Base-by-base conservation (phyloP, 306 rosid species). In the Ochetophila trinervis region DNA sequence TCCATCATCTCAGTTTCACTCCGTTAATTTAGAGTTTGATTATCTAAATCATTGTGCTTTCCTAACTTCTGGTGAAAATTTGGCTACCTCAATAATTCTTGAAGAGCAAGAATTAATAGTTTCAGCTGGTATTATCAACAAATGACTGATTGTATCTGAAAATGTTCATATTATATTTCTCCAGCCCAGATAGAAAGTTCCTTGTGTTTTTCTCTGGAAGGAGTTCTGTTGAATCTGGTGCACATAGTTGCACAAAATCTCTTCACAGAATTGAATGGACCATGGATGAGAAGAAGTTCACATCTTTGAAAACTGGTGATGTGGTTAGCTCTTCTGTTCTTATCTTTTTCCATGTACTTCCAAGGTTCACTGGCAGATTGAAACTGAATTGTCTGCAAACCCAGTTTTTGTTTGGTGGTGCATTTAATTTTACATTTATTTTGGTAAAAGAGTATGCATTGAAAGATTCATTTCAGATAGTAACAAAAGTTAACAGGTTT, bases 251-350 rank as follows among this genome's bases (percentile, higher is more conserved):
- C 16, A 91, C 96, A 68, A 69, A 91, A 69, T 91, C 97, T 49
- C 89, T 91, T 79, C 96, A 91, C 80, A 84, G 93, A 75, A 79
- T 88, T 73, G 85, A 86, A 76, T 91, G 94, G 97, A 84, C 89
- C 62, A 55, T 67, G 4, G 80, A 86, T 76, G 84, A 76, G 53
- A 70, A 72, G 48, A 65, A 66, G 18, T 60, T 42, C 67, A 79
- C 82, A 36, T 71, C 77, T 68, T 49, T 77, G 65, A 74, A 79
- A 73, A 69, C 84, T 79, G 78, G 70, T 68, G 89, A 88, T 54
- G 78, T 88, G 48, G 96, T 91, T 78, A 83, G 87, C 37, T 75
- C 63, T 76, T 40, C 14, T 40, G 10, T 40, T 40, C 45, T 40
- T 8, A 40, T 40, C 14, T 40, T 1, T 40, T 10, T 40, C 14